These are phyloP conservation scores for Fusarium napiforme DNA, from an alignment of 2,329 filamentous ascomycete genomes.

Conservation along the genomic window DNA sequence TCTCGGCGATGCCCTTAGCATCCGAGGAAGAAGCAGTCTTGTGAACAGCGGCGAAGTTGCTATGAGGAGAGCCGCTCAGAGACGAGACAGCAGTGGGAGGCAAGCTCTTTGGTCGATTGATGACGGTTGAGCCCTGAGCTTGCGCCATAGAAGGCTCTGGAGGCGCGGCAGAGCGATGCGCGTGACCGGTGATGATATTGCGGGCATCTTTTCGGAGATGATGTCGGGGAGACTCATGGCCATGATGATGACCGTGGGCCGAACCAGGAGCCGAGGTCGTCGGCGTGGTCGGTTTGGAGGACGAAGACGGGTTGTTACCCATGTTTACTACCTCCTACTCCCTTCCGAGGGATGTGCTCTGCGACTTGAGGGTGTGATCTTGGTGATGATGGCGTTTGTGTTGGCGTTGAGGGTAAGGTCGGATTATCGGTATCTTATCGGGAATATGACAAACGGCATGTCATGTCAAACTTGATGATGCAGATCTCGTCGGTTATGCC, in stretches of 20 bases:
- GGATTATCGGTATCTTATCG: conserved; percentile 32
- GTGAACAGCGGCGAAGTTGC: conserved; percentile 47
- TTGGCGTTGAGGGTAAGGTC: background rate
- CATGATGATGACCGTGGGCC: conserved; percentile 37
- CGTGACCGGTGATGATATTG: conserved; percentile 66
- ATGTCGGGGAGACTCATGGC: conserved; percentile 46
- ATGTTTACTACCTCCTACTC: conserved; percentile 41
- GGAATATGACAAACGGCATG: conserved; percentile 24
- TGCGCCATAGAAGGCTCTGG: conserved; percentile 71
- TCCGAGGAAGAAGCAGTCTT: conserved; percentile 39
- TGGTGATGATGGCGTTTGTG: background rate
- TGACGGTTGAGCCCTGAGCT: conserved; percentile 66
- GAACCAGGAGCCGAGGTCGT: conserved; percentile 44
- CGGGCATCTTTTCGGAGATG: conserved; percentile 51
- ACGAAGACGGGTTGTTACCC: conserved; percentile 54
- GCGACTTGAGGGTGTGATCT: background rate
- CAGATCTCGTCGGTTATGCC: background rate
- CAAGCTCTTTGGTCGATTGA: conserved; percentile 58
- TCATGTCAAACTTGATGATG: conserved; percentile 30
- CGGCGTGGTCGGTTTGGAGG: conserved; percentile 51
- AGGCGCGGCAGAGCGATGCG: conserved; percentile 67
- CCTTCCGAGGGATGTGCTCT: conserved; percentile 5
- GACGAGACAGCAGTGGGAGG: conserved; percentile 62
- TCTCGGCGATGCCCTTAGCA: conserved; percentile 19
- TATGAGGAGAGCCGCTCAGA: conserved; percentile 60